phyloP scores from a whole-genome alignment of 331 rosid species.

The Acacia concinna region DNA sequence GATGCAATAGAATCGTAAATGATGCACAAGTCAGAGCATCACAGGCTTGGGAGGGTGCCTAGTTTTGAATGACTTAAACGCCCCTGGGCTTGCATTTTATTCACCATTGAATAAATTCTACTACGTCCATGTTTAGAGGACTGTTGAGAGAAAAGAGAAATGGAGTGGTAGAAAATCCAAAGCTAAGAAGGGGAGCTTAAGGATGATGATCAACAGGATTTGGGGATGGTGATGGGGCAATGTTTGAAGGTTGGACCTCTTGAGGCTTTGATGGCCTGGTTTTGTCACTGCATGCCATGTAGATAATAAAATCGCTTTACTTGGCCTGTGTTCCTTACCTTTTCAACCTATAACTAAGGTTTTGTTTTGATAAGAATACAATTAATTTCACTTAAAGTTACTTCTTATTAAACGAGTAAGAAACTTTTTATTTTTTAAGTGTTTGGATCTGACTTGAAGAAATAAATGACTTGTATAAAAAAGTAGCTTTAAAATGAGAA shows the following conservation, averaged over 20 bases:
- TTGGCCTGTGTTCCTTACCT: background rate
- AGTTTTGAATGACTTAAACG: background rate
- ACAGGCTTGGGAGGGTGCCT: background rate
- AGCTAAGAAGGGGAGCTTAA: background rate
- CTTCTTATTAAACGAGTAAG: no score
- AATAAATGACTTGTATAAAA: no score
- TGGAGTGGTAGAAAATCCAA: background rate
- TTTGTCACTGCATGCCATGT: background rate
- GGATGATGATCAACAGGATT: background rate
- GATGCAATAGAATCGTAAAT: conserved; percentile 50
- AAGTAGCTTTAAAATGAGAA: no score
- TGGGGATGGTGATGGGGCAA: background rate
- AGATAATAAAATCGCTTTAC: background rate
- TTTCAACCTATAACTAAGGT: background rate
- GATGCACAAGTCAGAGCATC: background rate
- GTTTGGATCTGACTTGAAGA: no score
- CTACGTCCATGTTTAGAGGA: background rate
- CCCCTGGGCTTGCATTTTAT: background rate
- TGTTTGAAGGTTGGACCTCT: background rate
- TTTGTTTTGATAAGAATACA: no score
- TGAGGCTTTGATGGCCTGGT: background rate
- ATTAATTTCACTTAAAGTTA: no score
- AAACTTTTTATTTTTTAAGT: no score
- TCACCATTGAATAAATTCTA: conserved; percentile 2
- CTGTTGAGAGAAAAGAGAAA: background rate